phyloP scores from a whole-genome alignment of 495 filamentous ascomycete genomes.

The Penicillium waksmanii region DNA sequence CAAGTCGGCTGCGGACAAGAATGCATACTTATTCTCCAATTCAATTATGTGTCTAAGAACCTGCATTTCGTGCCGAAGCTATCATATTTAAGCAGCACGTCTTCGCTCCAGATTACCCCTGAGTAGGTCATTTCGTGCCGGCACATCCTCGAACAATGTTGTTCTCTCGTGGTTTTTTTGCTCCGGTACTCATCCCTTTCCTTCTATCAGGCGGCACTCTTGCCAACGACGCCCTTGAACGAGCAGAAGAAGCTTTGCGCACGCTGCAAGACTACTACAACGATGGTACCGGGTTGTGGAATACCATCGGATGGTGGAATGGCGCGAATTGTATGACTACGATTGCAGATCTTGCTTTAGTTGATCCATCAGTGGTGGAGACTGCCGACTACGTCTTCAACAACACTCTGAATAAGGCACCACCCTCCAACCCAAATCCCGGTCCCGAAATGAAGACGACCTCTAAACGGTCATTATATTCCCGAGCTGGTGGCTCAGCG shows the following conservation, averaged over 20 bases:
- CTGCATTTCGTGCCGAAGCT: constrained; percentile 3
- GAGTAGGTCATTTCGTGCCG: constrained; percentile 7
- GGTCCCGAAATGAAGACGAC: constrained; percentile 22
- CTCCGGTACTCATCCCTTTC: constrained; percentile 12
- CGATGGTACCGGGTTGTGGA: constrained; percentile 61
- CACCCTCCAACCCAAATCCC: constrained; percentile 30
- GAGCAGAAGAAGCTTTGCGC: constrained; percentile 50
- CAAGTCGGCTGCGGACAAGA: constrained; percentile 17
- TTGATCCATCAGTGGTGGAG: constrained; percentile 39
- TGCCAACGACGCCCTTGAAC: constrained; percentile 27
- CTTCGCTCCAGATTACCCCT: background rate
- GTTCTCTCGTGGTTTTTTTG: constrained; percentile 11
- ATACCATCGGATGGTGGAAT: constrained; percentile 77
- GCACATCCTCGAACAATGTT: constrained; percentile 19
- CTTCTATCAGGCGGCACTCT: constrained; percentile 10
- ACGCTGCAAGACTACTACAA: constrained; percentile 69
- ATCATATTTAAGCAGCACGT: constrained; percentile 20
- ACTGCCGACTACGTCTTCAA: constrained; percentile 44
- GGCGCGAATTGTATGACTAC: constrained; percentile 69
- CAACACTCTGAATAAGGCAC: constrained; percentile 42
- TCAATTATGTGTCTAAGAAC: constrained; percentile 20
- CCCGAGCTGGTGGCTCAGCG: constrained; percentile 14
- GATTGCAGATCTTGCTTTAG: constrained; percentile 61
- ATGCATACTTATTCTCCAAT: constrained; percentile 24
- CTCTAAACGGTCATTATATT: constrained; percentile 2